phyloP scores from a whole-genome alignment of 805 yeast genomes.

The Metschnikowia drakensbergensis region DNA sequence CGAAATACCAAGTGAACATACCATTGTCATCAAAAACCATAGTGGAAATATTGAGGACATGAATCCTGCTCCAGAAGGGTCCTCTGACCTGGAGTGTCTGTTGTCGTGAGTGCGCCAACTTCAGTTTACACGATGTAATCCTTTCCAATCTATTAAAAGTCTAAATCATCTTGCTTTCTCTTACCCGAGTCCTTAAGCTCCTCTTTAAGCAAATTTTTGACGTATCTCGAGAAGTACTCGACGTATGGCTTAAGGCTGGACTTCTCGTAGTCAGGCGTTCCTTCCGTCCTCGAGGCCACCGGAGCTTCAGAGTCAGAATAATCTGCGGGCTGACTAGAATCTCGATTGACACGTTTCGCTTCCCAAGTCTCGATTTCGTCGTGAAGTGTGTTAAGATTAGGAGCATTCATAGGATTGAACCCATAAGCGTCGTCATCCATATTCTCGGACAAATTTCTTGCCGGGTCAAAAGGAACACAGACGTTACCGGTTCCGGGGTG shows the following conservation, averaged over 20 bases:
- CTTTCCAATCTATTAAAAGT: conserved; percentile 18
- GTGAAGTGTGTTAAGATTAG: conserved; percentile 63
- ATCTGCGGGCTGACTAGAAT: conserved; percentile 23
- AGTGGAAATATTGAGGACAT: conserved; percentile 33
- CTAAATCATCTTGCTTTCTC: conserved; percentile 29
- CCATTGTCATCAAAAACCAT: conserved; percentile 34
- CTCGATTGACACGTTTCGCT: conserved; percentile 28
- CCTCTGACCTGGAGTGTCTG: not conserved
- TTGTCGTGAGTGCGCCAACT: not conserved
- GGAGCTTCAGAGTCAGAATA: conserved; percentile 21
- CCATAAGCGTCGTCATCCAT: conserved; percentile 41
- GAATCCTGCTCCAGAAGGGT: conserved; percentile 3
- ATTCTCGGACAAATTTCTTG: conserved; percentile 31
- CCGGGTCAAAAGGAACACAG: conserved; percentile 80
- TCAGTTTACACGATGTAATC: not conserved
- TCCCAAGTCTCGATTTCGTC: conserved; percentile 57
- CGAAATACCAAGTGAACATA: conserved; percentile 20
- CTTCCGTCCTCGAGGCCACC: conserved; percentile 9
- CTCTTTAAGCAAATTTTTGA: conserved; percentile 50
- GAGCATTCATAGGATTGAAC: conserved; percentile 78
- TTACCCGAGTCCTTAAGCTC: conserved; percentile 39
- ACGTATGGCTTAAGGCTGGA: conserved; percentile 72
- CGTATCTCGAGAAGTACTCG: conserved; percentile 61
- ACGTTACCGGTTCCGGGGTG: conserved; percentile 95
- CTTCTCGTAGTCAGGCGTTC: conserved; percentile 49